Conservation (phyloP, 768 basidiomycete genomes). For the Gyrodon lividus region DNA sequence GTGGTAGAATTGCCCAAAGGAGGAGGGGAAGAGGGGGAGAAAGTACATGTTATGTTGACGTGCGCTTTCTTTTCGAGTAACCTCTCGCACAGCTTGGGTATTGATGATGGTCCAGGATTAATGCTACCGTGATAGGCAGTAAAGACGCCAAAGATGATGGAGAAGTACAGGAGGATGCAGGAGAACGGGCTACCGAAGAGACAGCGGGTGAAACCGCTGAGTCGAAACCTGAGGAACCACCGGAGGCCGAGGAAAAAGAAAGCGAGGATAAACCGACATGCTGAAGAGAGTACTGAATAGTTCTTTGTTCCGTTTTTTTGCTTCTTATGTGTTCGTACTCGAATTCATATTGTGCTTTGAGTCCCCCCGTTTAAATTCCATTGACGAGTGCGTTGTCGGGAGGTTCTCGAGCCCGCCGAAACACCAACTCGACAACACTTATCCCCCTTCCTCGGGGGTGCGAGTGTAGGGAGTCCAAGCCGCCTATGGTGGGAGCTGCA, state of each 20-base stretch:
- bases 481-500: too few species aligned
- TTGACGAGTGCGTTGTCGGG: too few species aligned
- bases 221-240: constrained; percentile 25
- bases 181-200: constrained; percentile 33
- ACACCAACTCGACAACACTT: too few species aligned
- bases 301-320: not conserved
- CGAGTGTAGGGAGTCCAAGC: too few species aligned
- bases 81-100: not conserved
- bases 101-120: constrained; percentile 49
- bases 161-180: constrained; percentile 34
- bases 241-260: constrained; percentile 21
- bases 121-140: constrained; percentile 73
- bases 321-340: constrained; percentile 1
- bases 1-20: constrained; percentile 58
- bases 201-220: constrained; percentile 23
- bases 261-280: constrained; percentile 18
- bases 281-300: constrained; percentile 18
- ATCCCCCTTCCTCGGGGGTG: too few species aligned
- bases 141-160: constrained; percentile 48
- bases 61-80: constrained; percentile 39
- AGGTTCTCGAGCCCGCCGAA: too few species aligned
- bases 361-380: too few species aligned
- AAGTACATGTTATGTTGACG: constrained; percentile 73
- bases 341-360: too few species aligned
- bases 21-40: constrained; percentile 52